Evolutionary conservation across 768 basidiomycete species (phyloP), one percentile per base, ranked within the genome.

Genomic region (Hygrophorus pudorinus): DNA sequence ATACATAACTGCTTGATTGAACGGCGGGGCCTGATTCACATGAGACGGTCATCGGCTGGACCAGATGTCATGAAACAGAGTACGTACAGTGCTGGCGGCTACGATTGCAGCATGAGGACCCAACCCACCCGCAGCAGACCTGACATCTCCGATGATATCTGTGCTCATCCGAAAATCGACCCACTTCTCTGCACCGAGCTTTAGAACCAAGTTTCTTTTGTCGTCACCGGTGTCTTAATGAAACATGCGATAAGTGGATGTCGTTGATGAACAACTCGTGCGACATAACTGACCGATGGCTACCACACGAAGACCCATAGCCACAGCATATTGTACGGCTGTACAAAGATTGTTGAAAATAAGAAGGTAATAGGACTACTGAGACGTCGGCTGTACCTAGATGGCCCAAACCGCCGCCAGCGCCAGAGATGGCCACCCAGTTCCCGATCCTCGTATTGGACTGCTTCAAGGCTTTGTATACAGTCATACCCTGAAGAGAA

Each of bases 381-480:
- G 46, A 27, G 12, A n/a, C 20, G 8, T 20, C 8, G 12, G n/a
- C 31, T 24, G 35, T 51, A 73, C 76, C 85, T 16, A 91, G 66
- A 63, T 87, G 84, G 2, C 87, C 87, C 17, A 89, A 76, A 16
- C 86, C 85, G 13, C 82, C 82, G 0, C 82, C 85, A 2, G 82
- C 85, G 21, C 85, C 84, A 7, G 80, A 72, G 43, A 89, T 70
- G n/a, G 75, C 74, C 31, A 85, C 65, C 76, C 76, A 85, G 38
- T 91, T 68, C 5, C 88, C 88, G 18, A 78, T 68, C 18, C 59
- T 65, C 2, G 75, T 59, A 21, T 68, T 66, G 5, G 75, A 65
- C 50, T 79, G 66, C 60, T 87, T 88, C 49, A 92, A 61, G 0
- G 81, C 90, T 53, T 81, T 81, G 61, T 85, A 91, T 7, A 85